Conservation (phyloP, 345 rosid species). For the Lepidium sativum region DNA sequence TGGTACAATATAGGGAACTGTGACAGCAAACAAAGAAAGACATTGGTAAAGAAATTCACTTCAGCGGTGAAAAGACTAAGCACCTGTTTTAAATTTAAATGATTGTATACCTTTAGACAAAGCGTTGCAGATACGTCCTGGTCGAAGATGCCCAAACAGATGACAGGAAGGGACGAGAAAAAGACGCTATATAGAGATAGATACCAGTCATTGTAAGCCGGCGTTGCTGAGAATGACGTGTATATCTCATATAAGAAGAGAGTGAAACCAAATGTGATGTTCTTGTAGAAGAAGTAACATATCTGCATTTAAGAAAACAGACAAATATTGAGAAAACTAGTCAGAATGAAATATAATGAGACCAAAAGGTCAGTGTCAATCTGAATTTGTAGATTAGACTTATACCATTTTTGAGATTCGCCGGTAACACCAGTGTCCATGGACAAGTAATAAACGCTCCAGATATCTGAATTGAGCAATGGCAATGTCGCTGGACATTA, state of each 20-base stretch:
- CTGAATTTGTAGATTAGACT: background rate
- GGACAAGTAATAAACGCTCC: constrained; percentile 90
- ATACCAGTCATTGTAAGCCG: constrained; percentile 81
- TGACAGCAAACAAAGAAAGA: constrained; percentile 4
- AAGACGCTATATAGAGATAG: constrained; percentile 69
- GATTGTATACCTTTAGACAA: constrained; percentile 63
- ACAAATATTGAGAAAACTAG: background rate
- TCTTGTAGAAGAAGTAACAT: constrained; percentile 99
- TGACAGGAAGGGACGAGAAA: constrained; percentile 78
- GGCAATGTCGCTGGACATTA: constrained; percentile 92
- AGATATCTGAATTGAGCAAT: constrained; percentile 90
- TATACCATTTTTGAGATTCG: constrained; percentile 86
- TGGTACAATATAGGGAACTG: constrained; percentile 93
- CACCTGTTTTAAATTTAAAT: background rate
- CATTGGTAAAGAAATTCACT: background rate
- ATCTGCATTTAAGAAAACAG: constrained; percentile 41
- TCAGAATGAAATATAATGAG: background rate
- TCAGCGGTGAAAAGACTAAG: background rate
- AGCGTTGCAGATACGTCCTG: constrained; percentile 75
- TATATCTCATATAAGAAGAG: constrained; percentile 68
- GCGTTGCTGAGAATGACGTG: constrained; percentile 75
- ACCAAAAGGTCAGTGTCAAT: background rate
- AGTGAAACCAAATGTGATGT: constrained; percentile 76
- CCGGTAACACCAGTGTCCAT: constrained; percentile 98
- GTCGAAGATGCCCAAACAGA: constrained; percentile 87